Evolutionary conservation across 176 grass and related monocot species (phyloP).

Genomic region (Melocanna baccifera): DNA sequence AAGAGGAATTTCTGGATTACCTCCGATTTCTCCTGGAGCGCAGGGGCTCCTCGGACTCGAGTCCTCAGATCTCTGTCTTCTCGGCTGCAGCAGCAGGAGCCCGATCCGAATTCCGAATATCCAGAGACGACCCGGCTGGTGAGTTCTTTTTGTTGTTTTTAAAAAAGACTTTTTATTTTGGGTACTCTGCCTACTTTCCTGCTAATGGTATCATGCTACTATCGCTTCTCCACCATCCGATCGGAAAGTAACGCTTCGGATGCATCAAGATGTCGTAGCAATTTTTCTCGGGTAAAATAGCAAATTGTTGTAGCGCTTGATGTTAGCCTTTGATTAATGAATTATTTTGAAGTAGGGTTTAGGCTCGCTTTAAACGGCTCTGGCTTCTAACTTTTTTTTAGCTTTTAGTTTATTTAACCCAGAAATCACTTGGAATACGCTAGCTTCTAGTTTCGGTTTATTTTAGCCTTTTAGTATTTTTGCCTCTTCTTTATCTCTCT

Average conservation of each 20-base stretch:
- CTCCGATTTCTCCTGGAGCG: not conserved
- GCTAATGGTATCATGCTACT: not conserved
- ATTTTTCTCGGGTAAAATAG: not conserved
- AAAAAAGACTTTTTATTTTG: not conserved
- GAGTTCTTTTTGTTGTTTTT: not conserved
- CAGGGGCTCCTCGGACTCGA: not conserved
- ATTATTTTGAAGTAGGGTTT: too few species aligned
- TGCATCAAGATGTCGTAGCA: not conserved
- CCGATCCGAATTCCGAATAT: too few species aligned
- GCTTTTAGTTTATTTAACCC: too few species aligned
- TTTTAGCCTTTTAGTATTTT: too few species aligned
- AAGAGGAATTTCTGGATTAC: not conserved
- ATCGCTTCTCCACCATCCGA: not conserved
- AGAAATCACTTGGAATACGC: too few species aligned
- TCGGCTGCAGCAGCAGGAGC: not conserved
- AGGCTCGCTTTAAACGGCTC: too few species aligned
- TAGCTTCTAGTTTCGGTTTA: too few species aligned
- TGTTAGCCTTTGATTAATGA: too few species aligned
- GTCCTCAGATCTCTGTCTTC: not conserved
- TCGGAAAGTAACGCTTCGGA: not conserved
- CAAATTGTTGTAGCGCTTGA: not conserved
- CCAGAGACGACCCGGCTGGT: too few species aligned
- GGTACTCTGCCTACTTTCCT: not conserved
- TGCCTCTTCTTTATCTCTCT: too few species aligned
- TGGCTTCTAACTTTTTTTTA: too few species aligned